A percentile compares a stretch with the other conserved stretches of the same genome.
Evolutionary conservation across 768 basidiomycete genomes (phyloP).

Genomic region (Suillus sp.): DNA sequence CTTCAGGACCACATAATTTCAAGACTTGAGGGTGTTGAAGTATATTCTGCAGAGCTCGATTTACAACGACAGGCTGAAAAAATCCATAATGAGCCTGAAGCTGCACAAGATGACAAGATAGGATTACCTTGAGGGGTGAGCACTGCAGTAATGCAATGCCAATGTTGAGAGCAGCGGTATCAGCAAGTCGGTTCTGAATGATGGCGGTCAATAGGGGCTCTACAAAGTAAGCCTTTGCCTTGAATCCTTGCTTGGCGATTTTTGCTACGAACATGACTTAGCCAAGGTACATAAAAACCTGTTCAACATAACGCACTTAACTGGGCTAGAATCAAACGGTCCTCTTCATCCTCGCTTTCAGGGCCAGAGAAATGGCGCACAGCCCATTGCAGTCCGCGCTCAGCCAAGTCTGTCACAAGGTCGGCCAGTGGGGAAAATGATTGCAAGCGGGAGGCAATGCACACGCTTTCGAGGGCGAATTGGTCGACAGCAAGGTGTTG

Average conservation of each 20-base stretch:
- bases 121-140: constrained; percentile 63
- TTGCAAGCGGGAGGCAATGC: constrained; percentile 31
- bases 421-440: constrained; percentile 28
- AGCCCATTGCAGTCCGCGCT: constrained; percentile 55
- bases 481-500: constrained; percentile 26
- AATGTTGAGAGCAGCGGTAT: constrained; percentile 44
- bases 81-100: constrained; percentile 6
- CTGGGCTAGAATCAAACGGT: constrained; percentile 28
- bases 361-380: constrained; percentile 47
- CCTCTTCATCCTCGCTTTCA: constrained; percentile 24
- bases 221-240: constrained; percentile 55
- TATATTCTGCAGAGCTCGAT: constrained; percentile 74
- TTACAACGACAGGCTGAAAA: constrained; percentile 63
- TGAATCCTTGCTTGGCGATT: constrained; percentile 16
- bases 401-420: constrained; percentile 37
- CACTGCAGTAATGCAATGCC: constrained; percentile 41
- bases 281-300: background rate
- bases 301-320: constrained; percentile 38
- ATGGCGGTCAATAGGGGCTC: constrained; percentile 72
- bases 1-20: constrained; percentile 39
- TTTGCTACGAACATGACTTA: constrained; percentile 17
- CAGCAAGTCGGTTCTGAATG: constrained; percentile 60
- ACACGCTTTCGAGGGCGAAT: constrained; percentile 34
- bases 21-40: constrained; percentile 70
- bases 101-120: background rate